Conservation (phyloP, 2,329 filamentous ascomycete genomes). For the Fusarium robinianum region DNA sequence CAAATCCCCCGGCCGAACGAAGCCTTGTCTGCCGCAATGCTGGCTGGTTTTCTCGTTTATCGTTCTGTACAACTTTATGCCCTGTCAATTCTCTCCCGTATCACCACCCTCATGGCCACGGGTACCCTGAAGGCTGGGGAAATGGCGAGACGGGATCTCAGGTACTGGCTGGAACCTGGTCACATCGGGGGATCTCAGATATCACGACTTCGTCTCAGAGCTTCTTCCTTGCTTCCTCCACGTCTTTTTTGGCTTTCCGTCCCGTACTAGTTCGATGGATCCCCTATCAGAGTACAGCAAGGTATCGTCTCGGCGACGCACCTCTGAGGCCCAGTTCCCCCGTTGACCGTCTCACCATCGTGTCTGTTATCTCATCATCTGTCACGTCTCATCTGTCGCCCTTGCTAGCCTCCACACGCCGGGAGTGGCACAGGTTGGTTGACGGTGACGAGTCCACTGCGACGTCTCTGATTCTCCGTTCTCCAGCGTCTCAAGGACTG, state of each 20-base stretch:
- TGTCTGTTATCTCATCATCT: conserved; percentile 15
- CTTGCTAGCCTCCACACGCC: neutral
- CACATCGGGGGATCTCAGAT: conserved; percentile 1
- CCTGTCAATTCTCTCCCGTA: neutral
- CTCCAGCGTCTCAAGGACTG: conserved; percentile 5
- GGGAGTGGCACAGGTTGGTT: conserved; percentile 12
- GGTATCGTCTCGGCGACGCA: neutral
- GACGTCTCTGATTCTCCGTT: conserved; percentile 15
- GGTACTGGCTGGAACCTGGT: no score
- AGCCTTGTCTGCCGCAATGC: no score
- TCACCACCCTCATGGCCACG: neutral
- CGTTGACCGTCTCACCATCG: conserved; percentile 10
- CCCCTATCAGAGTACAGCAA: no score
- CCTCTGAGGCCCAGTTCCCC: neutral
- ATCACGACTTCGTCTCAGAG: conserved; percentile 1
- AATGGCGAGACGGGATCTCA: conserved; percentile 11
- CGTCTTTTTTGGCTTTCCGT: neutral
- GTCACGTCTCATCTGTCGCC: neutral
- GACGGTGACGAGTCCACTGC: conserved; percentile 17
- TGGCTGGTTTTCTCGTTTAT: no score
- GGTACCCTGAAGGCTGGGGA: conserved; percentile 6
- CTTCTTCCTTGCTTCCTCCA: neutral
- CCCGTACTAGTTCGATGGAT: neutral
- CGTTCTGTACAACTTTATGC: conserved; percentile 1
- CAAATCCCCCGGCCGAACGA: no score